Conservation (phyloP, 495 filamentous ascomycete species). For the Lepraria neglecta region DNA sequence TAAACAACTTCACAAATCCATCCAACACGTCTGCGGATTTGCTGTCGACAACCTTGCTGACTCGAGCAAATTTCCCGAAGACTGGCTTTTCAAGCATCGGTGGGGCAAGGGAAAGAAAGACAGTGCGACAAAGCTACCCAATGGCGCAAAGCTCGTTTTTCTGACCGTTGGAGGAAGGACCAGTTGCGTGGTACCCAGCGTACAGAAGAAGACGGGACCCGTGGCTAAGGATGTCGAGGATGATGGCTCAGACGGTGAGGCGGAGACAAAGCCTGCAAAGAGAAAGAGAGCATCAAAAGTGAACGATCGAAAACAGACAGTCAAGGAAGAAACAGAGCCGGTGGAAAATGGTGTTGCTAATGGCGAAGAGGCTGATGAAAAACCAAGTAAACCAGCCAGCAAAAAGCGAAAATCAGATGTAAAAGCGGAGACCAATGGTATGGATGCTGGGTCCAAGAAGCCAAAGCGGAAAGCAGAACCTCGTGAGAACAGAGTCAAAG, state of each 20-base stretch:
- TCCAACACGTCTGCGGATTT: constrained; percentile 70
- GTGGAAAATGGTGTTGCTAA: constrained; percentile 6
- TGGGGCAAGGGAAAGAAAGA: constrained; percentile 89
- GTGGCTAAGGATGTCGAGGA: constrained; percentile 16
- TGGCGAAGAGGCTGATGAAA: background rate
- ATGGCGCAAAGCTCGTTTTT: constrained; percentile 74
- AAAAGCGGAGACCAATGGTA: constrained; percentile 7
- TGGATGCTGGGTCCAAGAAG: background rate
- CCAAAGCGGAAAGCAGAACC: constrained; percentile 13
- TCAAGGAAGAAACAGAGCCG: constrained; percentile 4
- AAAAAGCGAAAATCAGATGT: constrained; percentile 20
- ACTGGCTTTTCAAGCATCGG: constrained; percentile 88
- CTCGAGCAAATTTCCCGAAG: constrained; percentile 71
- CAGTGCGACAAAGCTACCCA: constrained; percentile 57
- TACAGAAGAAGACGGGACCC: constrained; percentile 75
- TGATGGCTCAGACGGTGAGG: background rate
- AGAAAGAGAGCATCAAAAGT: background rate
- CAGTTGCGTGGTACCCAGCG: constrained; percentile 72
- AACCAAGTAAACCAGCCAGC: constrained; percentile 7
- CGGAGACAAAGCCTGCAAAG: constrained; percentile 12
- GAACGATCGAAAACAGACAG: background rate
- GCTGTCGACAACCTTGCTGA: constrained; percentile 77
- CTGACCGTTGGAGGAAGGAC: constrained; percentile 85
- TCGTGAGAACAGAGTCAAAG: background rate
- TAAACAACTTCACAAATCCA: constrained; percentile 60